Base-by-base conservation (phyloP, 768 basidiomycete species). In the Trametes sanguinea region DNA sequence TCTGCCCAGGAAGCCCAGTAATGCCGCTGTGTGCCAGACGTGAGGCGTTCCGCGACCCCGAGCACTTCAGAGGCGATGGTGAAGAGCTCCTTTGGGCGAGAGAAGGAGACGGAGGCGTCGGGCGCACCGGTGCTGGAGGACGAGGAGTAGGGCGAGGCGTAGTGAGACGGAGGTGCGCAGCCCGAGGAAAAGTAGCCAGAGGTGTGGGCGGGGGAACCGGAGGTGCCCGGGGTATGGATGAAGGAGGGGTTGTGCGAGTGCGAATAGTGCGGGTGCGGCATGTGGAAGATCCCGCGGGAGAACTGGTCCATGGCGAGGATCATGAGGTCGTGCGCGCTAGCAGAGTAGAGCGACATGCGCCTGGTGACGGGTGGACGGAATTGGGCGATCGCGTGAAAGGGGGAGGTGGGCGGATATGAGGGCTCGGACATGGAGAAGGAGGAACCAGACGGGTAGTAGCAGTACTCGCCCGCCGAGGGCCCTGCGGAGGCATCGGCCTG, bases 231-330 rank as follows among this genome's bases (percentile, higher is more conserved):
- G 16, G 53, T 58, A 27, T 30, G 64, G 62, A 63, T 59, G 59
- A 45, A 59, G 33, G 67, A 55, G 46, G 69, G 68, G 52, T 68
- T 68, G 56, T 66, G 69, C 11, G 66, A 42, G 22, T 59, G 48
- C 27, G 68, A 45, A 54, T 73, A 73, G 17, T 72, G 70, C 6
- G 76, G 78, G 65, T 85, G 85, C 1, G 87, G 88, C 87, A 88
- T 87, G 69, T 87, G 83, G 69, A 89, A 84, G 59, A 88, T 87
- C 6, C 86, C 88, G 22, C 86, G 77, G 5, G 82, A 82, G 69
- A 88, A 87, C 63, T 88, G 87, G 71, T 88, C 88, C 76, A 85
- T 84, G 7, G 88, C 86, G 35, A 86, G 76, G 14, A 79, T 71
- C 72, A 88, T 74, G 44, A 89, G 71, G 46, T 86, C 85, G 69